These are phyloP conservation scores for Ophiocytium majus DNA, from an alignment of 352 stramenopile genomes.

Conservation along the genomic window DNA sequence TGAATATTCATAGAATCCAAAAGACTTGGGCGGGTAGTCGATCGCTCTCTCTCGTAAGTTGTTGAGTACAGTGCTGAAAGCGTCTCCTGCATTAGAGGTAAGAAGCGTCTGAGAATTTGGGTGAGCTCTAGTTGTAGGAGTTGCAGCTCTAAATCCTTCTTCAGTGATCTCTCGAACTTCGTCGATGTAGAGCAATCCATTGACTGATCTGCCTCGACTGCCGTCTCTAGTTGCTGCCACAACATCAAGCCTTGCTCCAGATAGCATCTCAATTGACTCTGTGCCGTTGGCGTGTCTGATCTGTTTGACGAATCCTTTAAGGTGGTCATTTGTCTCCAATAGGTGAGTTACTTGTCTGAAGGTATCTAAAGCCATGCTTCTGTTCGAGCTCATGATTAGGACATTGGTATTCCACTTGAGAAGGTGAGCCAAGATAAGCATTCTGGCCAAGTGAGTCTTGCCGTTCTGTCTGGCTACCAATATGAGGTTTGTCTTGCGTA, in stretches of 20 bases:
- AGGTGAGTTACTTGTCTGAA: slow-evolving; percentile 20
- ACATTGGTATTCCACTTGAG: slow-evolving; percentile 20
- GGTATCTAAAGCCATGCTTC: slow-evolving; percentile 19
- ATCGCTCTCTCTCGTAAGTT: slow-evolving; percentile 19
- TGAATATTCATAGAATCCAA: slow-evolving; percentile 22
- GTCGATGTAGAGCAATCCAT: slow-evolving; percentile 19
- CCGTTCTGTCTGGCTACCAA: slow-evolving; percentile 9
- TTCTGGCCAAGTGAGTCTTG: neutral
- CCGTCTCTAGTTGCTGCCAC: slow-evolving; percentile 17
- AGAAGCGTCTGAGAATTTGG: slow-evolving; percentile 19
- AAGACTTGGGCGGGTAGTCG: slow-evolving; percentile 17
- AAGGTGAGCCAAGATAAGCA: slow-evolving; percentile 11
- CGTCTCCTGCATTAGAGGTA: slow-evolving; percentile 19
- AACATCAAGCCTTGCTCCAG: slow-evolving; percentile 19
- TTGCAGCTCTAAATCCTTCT: slow-evolving; percentile 20
- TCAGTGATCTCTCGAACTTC: slow-evolving; percentile 19
- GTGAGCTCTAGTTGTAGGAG: slow-evolving; percentile 19
- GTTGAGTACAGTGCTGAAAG: slow-evolving; percentile 19
- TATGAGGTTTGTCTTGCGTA: neutral
- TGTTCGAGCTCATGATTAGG: slow-evolving; percentile 19
- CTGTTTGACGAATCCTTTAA: slow-evolving; percentile 21
- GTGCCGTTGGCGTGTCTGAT: slow-evolving; percentile 17
- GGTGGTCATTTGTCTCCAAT: slow-evolving; percentile 19
- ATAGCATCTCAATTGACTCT: slow-evolving; percentile 21
- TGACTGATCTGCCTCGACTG: slow-evolving; percentile 18